Evolutionary conservation across 148 eudicot species (phyloP).

Genomic region (Cornus kousa): DNA sequence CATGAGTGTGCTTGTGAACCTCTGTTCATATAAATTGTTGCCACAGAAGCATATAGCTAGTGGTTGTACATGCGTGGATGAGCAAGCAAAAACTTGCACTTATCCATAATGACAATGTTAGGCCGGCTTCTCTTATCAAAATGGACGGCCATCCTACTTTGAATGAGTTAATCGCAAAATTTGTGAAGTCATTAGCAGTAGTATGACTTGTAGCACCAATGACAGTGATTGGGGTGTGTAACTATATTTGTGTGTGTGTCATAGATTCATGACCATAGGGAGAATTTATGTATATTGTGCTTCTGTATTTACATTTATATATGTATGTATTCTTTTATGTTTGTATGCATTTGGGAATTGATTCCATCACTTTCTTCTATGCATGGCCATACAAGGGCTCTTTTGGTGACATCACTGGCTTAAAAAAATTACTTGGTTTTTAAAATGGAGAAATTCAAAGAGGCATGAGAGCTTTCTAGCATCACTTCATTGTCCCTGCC

Average conservation of each 20-base stretch:
- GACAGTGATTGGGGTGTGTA: background rate
- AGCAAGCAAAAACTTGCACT: background rate
- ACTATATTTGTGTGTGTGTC: background rate
- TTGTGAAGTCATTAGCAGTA: background rate
- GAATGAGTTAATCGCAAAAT: background rate
- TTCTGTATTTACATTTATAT: background rate
- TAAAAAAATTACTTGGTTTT: background rate
- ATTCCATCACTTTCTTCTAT: background rate
- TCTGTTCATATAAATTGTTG: background rate
- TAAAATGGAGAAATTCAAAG: conserved; percentile 5
- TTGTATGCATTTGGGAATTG: conserved; percentile 1
- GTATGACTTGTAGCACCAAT: background rate
- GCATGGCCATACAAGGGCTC: background rate
- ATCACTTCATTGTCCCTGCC: background rate
- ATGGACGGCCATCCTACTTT: background rate
- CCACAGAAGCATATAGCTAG: background rate
- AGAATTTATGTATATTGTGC: background rate
- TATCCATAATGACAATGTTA: background rate
- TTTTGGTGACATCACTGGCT: background rate
- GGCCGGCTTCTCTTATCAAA: background rate
- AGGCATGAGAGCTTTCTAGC: background rate
- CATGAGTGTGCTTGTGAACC: conserved; percentile 1
- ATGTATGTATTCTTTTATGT: background rate
- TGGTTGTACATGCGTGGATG: background rate
- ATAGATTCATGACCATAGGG: background rate